phyloP scores from a whole-genome alignment of 2,329 filamentous ascomycete genomes.

The Penicillium rolfsii region DNA sequence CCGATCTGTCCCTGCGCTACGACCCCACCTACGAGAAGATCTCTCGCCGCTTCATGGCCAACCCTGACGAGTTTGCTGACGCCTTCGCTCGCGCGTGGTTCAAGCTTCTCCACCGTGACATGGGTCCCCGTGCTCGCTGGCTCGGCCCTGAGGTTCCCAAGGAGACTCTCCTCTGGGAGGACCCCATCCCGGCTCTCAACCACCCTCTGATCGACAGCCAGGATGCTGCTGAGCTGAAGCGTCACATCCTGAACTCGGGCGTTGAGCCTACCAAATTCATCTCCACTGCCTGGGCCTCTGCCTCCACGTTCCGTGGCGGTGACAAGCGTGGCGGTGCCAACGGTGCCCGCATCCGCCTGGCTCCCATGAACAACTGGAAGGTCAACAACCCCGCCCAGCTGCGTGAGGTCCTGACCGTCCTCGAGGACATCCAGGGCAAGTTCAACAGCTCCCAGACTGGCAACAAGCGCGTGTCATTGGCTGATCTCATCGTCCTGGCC shows the following conservation, averaged over 20 bases:
- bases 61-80: constrained; percentile 70
- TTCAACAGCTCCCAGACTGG: constrained; percentile 61
- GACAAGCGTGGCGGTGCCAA: constrained; percentile 86
- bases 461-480: constrained; percentile 75
- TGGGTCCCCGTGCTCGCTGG: constrained; percentile 72
- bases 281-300: constrained; percentile 68
- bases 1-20: constrained; percentile 71
- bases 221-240: constrained; percentile 69
- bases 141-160: constrained; percentile 73
- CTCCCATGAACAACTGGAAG: constrained; percentile 72
- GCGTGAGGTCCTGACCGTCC: constrained; percentile 60
- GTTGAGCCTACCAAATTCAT: constrained; percentile 65
- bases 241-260: constrained; percentile 66
- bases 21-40: constrained; percentile 78
- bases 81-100: constrained; percentile 77
- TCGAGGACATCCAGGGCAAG: constrained; percentile 67
- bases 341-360: constrained; percentile 74
- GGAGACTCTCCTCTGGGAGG: constrained; percentile 74
- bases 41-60: constrained; percentile 67
- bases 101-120: constrained; percentile 80
- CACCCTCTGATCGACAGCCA: constrained; percentile 63
- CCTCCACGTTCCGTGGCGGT: constrained; percentile 71
- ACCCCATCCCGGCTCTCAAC: constrained; percentile 66
- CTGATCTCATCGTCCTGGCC: constrained; percentile 77
- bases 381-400: constrained; percentile 74